A percentile compares a stretch with the other conserved stretches of the same genome.
Conservation (phyloP, 1,139 yeast genomes). For the Hyphopichia wangnamkhiaoensis region DNA sequence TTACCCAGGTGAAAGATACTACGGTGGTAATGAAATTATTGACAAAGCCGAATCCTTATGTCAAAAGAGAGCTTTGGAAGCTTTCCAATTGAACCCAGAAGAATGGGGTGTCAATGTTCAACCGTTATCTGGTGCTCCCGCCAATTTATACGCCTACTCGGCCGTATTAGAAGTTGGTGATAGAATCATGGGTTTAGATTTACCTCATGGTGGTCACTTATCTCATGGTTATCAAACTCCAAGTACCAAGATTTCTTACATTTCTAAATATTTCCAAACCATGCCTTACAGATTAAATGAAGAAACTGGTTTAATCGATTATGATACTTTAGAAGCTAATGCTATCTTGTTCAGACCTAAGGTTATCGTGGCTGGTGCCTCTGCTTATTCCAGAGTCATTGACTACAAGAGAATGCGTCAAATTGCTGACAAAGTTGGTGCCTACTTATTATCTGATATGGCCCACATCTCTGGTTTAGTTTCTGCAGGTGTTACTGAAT, state of each 20-base stretch:
- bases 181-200: conserved; percentile 92
- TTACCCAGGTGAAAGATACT: conserved; percentile 95
- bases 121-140: conserved; percentile 93
- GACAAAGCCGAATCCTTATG: conserved; percentile 89
- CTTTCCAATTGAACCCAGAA: conserved; percentile 72
- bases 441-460: conserved; percentile 90
- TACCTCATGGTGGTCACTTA: conserved; percentile 97
- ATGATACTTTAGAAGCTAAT: conserved; percentile 81
- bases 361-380: conserved; percentile 93
- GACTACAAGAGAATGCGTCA: conserved; percentile 88
- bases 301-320: conserved; percentile 86
- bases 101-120: conserved; percentile 97
- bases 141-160: conserved; percentile 89
- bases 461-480: conserved; percentile 95
- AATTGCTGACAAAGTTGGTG: conserved; percentile 92
- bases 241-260: conserved; percentile 81
- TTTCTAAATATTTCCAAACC: conserved; percentile 93
- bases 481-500: conserved; percentile 87
- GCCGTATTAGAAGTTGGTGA: conserved; percentile 92
- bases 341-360: conserved; percentile 91
- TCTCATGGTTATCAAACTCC: conserved; percentile 96
- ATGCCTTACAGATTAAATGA: conserved; percentile 93
- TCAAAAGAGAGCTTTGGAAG: conserved; percentile 88
- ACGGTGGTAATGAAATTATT: conserved; percentile 94
- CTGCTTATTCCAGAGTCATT: conserved; percentile 89